Evolutionary conservation across 345 rosid species (phyloP), one percentile per base, ranked within the genome.

Genomic region (Lumnitzera littorea): DNA sequence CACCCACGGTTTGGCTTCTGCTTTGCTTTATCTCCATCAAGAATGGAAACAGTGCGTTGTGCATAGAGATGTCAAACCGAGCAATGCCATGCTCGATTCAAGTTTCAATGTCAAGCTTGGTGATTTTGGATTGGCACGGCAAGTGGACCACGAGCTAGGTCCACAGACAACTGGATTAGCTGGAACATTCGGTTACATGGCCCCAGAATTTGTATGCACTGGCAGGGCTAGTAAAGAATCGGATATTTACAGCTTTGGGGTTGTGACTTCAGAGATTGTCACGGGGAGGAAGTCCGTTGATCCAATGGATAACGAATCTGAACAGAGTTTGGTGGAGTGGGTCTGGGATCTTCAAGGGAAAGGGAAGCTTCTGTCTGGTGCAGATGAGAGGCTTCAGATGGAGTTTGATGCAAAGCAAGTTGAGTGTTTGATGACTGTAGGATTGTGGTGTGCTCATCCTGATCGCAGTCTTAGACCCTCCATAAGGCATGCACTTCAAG

Each of bases 371-470:
- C 5, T 20, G 0, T 43, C 20, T 13, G 79, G 61, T 2, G 67
- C 71, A 2, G 95, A 87, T 48, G 52, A 51, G 55, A 78, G 67
- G 57, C 62, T 79, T 24, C 4, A 11, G 2, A 65, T n/a, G 56
- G 78, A 72, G 7, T 74, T 71, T 4, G 80, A 82, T 41, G 70
- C 65, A 63, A 68, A 41, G 46, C 77, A 86, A 65, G 65, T 41
- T 0, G 72, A 76, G 43, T 58, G 75, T 56, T 62, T 84, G 58
- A 69, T 88, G 73, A 65, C 63, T 50, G 78, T 76, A 13, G 88
- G 91, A 1, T 24, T 84, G 46, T 84, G 85, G 88, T 82, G 91
- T 67, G 77, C 86, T 56, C 81, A 80, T 63, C 89, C 84, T 24
- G 83, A 82, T 63, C 47, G 62, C 15, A 66, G 11, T 31, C 59